Evolutionary conservation across 805 yeast species (phyloP).

Genomic region (Wickerhamomyces tratensis): DNA sequence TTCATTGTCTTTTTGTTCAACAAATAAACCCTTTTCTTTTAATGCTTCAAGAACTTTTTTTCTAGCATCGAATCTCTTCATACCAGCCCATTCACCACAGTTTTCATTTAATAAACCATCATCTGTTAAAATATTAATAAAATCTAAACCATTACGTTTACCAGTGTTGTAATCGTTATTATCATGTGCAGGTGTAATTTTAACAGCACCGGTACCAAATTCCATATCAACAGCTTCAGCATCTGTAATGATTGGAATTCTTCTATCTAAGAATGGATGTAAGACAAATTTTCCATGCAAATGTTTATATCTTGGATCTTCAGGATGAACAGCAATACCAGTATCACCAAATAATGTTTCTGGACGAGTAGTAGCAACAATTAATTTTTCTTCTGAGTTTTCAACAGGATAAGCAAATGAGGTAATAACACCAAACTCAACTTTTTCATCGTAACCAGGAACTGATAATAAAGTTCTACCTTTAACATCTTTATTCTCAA

Average conservation of each 20-base stretch:
- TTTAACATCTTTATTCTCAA: slow-evolving; percentile 80
- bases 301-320: slow-evolving; percentile 86
- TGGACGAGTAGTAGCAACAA: slow-evolving; percentile 98
- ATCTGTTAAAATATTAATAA: slow-evolving; percentile 85
- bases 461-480: slow-evolving; percentile 76
- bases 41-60: slow-evolving; percentile 69
- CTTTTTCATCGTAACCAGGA: slow-evolving; percentile 83
- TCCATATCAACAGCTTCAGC: slow-evolving; percentile 97
- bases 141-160: slow-evolving; percentile 83
- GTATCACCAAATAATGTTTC: slow-evolving; percentile 98
- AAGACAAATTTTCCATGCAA: slow-evolving; percentile 86
- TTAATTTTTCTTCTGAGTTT: slow-evolving; percentile 71
- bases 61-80: slow-evolving; percentile 94
- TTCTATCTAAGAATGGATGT: slow-evolving; percentile 84
- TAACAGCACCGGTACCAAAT: slow-evolving; percentile 99
- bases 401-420: slow-evolving; percentile 88
- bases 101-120: slow-evolving; percentile 84
- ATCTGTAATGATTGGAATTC: slow-evolving; percentile 83
- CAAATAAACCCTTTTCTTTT: slow-evolving; percentile 61
- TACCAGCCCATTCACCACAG: slow-evolving; percentile 90
- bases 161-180: slow-evolving; percentile 95
- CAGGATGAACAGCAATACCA: slow-evolving; percentile 95
- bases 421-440: slow-evolving; percentile 96
- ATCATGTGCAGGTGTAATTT: slow-evolving; percentile 98
- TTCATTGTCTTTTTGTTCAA: slow-evolving; percentile 88